Evolutionary conservation across 768 basidiomycete species (phyloP), one percentile per base, ranked within the genome.

Genomic region (Xerocomus potaroensis): DNA sequence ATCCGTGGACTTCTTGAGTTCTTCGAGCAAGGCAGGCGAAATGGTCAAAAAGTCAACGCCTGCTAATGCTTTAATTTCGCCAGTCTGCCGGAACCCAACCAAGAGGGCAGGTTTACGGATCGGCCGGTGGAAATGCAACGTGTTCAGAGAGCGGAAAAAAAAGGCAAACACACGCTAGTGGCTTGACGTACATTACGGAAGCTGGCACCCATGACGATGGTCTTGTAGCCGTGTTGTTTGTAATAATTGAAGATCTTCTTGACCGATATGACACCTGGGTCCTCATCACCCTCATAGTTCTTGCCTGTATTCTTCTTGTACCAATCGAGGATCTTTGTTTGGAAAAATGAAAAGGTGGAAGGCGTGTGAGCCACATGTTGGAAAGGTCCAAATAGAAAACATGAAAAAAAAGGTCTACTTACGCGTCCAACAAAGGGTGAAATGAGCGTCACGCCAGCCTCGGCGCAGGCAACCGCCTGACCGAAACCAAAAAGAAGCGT

Each of bases 141-240:
- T 33, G 19, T 12, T 14, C 41, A 16, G 30, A 47, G 35, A 58
- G 44, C 26, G 16, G 23, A n/a, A n/a, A 27, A 18, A 43, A 44
- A 24, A 19, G 23, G 33, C 14, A 46, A 22, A 26, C 19, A 44
- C 14, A 33, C 6, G 18, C 23, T 33, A 24, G 31, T 33, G 29
- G 10, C 39, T 42, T 15, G 3, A 73, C 87, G 48, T 58, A 93
- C 85, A 77, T 97, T 98, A 66, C 96, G 89, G 93, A 99, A 97
- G 26, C 92, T 95, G 49, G 96, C 96, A 65, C 95, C 96, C 96
- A 98, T 97, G 69, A 98, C 95, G 71, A 99, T 97, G 59, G 96
- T 99, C 63, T 93, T 91, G 81, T 99, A 98, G 50, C 80, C 79
- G 72, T 98, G 81, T 67, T 96, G 93, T 80, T 97, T 98, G 83